Base-by-base conservation (phyloP, 2,329 filamentous ascomycete genomes). In the Arthrobotrys megalospora region DNA sequence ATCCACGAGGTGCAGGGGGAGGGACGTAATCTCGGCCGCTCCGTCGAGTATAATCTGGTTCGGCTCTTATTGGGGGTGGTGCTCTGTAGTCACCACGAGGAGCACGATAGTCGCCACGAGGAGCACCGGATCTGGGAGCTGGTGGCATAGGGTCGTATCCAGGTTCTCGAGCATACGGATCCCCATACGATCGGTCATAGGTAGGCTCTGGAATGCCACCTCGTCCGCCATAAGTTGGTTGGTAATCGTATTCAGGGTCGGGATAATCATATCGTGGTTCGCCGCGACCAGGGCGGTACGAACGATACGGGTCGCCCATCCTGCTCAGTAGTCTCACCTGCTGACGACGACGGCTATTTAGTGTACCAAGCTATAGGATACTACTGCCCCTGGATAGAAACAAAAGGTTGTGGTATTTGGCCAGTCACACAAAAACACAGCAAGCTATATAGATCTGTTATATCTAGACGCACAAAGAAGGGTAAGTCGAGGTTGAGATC, bases 231-330 rank as follows among this genome's bases (percentile, higher is more conserved):
- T 71, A 71, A n/a, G 55, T 5, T 28, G 24, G 53, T 19, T 47
- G 58, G 36, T 72, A 71, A 12, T 71, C 67, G 28, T 53, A 53
- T 0, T 53, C 50, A 34, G 24, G 24, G 24, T 69, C 50, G 16
- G 48, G 65, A 24, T 58, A 70, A 5, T 70, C 50, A 41, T 70
- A 60, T 28, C 66, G 48, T n/a, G 52, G 50, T 16, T 34, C 43
- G 41, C 52, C 32, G 41, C 50, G 48, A 6, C 6, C 2, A 21
- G 38, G 53, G 32, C 34, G 43, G n/a, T 50, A 52, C 43, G 69
- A 36, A 45, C 65, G 45, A 63, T 77, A 77, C 16, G 73, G 73
- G 36, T 77, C 73, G 58, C 60, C 52, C 73, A 77, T 77, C 52
- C 60, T 72, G 68, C 16, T 52, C 24, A 65, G 58, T 47, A 32